Evolutionary conservation across 495 filamentous ascomycete genomes (phyloP), one percentile per base, ranked within the genome.

Genomic region (Tuber borchii): DNA sequence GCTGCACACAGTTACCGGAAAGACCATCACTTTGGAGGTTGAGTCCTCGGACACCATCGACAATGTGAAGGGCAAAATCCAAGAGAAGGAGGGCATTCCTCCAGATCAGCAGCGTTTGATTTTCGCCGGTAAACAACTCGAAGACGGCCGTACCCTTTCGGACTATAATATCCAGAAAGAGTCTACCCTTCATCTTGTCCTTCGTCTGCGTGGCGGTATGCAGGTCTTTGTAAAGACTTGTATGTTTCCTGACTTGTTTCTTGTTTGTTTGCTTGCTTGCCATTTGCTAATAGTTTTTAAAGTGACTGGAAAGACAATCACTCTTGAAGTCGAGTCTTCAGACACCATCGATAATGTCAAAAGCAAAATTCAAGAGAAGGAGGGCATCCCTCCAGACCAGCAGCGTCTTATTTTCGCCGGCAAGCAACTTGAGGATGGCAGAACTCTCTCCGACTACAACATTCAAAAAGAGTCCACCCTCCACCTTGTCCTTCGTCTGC

Each of bases 131-230:
- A 98, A 98, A 90, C 95, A 98, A 84, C 90, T 98, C 10, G 95
- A 98, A 84, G 95, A 98, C 84, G 95, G 95, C 78, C 94, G 95
- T 74, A 98, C 95, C 76, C 88, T 98, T 14, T 94, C 92, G 74
- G 95, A 98, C 85, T 98, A 98, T 88, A 98, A 97, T 85, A 97
- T 98, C 75, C 95, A 97, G 87, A 98, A 97, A 89, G 95, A 97
- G 86, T 93, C 91, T 31, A 97, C 95, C 61, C 92, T 97, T 69
- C 95, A 98, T 84, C 86, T 98, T 48, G 95, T 98, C 78, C 94
- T 98, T 71, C 95, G 95, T 86, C 93, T 98, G 10, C 95, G 95
- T 88, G 95, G 95, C 86, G 95, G 95, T 84, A 98, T 98, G 95
- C 95, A 98, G 85, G 97, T 98, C 85, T 98, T 89, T 79, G 89